Percentiles rank a stretch among this genome's conserved stretches.
phyloP scores from a whole-genome alignment of 2,329 filamentous ascomycete genomes.

The Celoporthe dispersa region DNA sequence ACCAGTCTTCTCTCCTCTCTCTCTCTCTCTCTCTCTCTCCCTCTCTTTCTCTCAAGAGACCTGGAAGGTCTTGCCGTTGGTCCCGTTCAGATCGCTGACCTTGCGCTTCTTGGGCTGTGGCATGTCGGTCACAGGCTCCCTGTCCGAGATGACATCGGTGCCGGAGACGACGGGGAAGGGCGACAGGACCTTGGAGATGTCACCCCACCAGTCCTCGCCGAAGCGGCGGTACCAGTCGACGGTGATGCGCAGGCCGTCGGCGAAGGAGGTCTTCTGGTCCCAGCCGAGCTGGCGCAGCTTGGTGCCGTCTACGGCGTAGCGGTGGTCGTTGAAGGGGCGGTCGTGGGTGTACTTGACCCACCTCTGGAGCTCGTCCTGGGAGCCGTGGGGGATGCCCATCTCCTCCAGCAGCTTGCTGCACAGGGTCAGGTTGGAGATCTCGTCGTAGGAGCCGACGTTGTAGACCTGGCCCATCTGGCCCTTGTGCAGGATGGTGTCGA shows the following conservation, averaged over 20 bases:
- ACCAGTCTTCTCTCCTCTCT: not conserved
- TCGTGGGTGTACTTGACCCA: slow-evolving; percentile 79
- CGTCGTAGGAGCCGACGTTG: slow-evolving; percentile 79
- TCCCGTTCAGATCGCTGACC: slow-evolving; percentile 16
- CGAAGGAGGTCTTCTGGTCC: slow-evolving; percentile 69
- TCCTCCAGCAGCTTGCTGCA: slow-evolving; percentile 67
- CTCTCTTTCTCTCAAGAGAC: slow-evolving; percentile 1
- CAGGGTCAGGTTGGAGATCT: slow-evolving; percentile 74
- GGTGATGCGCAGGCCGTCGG: slow-evolving; percentile 65
- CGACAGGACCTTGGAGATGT: slow-evolving; percentile 70
- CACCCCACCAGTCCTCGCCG: slow-evolving; percentile 73
- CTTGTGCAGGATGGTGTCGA: slow-evolving; percentile 82
- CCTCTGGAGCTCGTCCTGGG: slow-evolving; percentile 57
- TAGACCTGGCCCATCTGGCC: slow-evolving; percentile 77
- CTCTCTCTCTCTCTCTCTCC: not conserved
- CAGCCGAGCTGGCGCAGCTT: slow-evolving; percentile 71
- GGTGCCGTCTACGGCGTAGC: slow-evolving; percentile 72
- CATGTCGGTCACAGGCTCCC: slow-evolving; percentile 43
- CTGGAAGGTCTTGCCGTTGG: slow-evolving; percentile 14
- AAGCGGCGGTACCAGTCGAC: slow-evolving; percentile 73
- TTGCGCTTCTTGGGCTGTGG: slow-evolving; percentile 34
- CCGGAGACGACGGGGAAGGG: slow-evolving; percentile 67
- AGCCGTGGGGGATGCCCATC: slow-evolving; percentile 59
- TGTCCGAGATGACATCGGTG: slow-evolving; percentile 58
- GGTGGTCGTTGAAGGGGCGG: slow-evolving; percentile 76